These are phyloP conservation scores for Podospora conica DNA, from an alignment of 495 filamentous ascomycete genomes.

Conservation along the genomic window DNA sequence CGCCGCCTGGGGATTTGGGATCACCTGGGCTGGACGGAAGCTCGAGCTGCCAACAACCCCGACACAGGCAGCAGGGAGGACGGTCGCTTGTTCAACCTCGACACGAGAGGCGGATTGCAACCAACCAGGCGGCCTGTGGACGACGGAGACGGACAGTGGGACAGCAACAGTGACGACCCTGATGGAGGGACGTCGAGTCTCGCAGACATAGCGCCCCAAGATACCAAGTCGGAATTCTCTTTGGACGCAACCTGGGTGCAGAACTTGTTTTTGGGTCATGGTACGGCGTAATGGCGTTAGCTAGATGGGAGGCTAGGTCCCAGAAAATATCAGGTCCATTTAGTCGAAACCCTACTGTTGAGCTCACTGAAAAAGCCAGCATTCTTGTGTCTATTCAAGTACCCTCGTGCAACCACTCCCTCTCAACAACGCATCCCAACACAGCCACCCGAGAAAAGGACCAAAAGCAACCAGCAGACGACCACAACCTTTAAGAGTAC, in stretches of 20 bases:
- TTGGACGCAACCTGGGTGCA: background rate
- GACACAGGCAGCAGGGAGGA: background rate
- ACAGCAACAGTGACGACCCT: background rate
- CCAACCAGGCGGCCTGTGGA: background rate
- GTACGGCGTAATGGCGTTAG: constrained; percentile 24
- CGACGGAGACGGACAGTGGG: background rate
- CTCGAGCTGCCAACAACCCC: background rate
- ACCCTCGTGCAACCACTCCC: background rate
- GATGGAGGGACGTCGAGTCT: background rate
- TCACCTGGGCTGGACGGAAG: background rate
- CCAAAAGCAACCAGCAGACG: background rate
- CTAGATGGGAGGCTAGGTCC: constrained; percentile 16
- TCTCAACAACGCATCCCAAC: background rate
- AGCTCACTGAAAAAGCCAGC: background rate
- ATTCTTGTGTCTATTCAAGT: background rate
- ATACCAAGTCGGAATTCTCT: constrained; percentile 2
- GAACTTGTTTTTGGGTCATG: constrained; percentile 13
- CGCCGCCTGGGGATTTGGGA: background rate
- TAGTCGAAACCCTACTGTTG: background rate
- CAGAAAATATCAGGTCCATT: constrained; percentile 7
- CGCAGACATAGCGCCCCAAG: background rate
- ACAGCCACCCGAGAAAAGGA: background rate
- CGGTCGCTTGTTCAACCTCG: background rate
- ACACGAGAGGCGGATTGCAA: background rate
- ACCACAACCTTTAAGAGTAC: background rate